Evolutionary conservation across 345 rosid genomes (phyloP).

Genomic region (Acer saccharum): DNA sequence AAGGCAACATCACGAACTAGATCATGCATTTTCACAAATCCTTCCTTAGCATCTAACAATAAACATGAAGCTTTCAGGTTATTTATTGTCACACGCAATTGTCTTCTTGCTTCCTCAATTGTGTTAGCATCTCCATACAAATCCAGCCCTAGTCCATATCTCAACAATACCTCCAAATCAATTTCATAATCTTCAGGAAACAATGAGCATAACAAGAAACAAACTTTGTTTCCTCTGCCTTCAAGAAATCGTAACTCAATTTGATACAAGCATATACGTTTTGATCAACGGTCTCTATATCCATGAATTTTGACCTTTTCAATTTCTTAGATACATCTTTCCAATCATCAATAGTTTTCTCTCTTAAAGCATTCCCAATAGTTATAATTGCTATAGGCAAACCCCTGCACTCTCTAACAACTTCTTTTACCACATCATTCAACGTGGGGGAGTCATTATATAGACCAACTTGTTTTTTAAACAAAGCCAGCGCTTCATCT

Average conservation of each 20-base stretch:
- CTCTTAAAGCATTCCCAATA: constrained; percentile 2
- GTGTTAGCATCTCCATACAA: background rate
- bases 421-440: background rate
- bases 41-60: background rate
- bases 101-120: constrained; percentile 2
- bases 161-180: background rate
- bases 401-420: constrained; percentile 6
- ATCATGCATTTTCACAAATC: constrained; percentile 15
- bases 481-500: constrained; percentile 14
- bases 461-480: background rate
- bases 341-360: constrained; percentile 7
- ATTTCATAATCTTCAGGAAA: constrained; percentile 21
- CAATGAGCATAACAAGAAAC: constrained; percentile 17
- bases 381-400: constrained; percentile 10
- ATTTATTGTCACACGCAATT: background rate
- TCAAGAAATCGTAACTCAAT: constrained; percentile 8
- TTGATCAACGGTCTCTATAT: background rate
- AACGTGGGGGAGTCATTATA: background rate
- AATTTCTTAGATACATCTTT: background rate
- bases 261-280: background rate
- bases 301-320: constrained; percentile 6
- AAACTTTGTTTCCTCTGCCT: background rate
- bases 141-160: constrained; percentile 3
- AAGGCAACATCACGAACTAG: constrained; percentile 1
- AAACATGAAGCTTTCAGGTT: constrained; percentile 6